Evolutionary conservation across 2,329 filamentous ascomycete species (phyloP).

Genomic region (Ophiostoma sp.): DNA sequence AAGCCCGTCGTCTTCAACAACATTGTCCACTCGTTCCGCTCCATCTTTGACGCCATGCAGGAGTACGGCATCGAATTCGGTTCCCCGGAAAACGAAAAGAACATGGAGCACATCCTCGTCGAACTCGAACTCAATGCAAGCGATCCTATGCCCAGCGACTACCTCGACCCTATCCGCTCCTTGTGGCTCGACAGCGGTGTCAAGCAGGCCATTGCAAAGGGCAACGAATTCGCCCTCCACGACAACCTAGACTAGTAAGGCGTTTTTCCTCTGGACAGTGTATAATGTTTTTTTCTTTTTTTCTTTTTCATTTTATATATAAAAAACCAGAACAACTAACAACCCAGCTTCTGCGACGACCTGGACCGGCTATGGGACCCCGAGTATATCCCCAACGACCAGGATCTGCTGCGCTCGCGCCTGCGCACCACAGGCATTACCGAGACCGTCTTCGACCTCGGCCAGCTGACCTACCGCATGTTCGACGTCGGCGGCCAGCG

Average conservation of each 20-base stretch:
- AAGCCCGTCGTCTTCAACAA: slow-evolving; percentile 96
- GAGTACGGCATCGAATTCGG: slow-evolving; percentile 76
- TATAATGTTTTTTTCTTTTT: not conserved
- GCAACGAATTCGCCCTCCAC: slow-evolving; percentile 93
- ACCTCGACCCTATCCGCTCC: slow-evolving; percentile 72
- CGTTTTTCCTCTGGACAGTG: not conserved
- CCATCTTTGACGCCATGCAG: slow-evolving; percentile 85
- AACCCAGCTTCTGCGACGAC: slow-evolving; percentile 70
- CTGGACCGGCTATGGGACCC: slow-evolving; percentile 69
- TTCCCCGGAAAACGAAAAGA: slow-evolving; percentile 72
- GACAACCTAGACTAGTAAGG: slow-evolving; percentile 85
- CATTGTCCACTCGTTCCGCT: slow-evolving; percentile 83
- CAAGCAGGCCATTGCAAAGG: slow-evolving; percentile 80
- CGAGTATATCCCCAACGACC: slow-evolving; percentile 83
- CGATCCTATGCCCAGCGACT: slow-evolving; percentile 72
- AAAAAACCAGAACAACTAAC: not conserved
- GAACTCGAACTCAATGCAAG: slow-evolving; percentile 79
- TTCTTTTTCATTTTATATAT: not conserved
- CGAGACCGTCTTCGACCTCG: slow-evolving; percentile 92
- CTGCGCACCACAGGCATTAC: slow-evolving; percentile 92
- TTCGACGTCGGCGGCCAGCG: slow-evolving; percentile 95
- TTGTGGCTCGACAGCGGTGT: slow-evolving; percentile 83
- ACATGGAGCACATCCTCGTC: slow-evolving; percentile 69
- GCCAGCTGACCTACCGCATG: slow-evolving; percentile 92
- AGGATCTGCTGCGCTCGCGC: slow-evolving; percentile 87